Base-by-base conservation (phyloP, 2,329 filamentous ascomycete genomes). In the Paraphaeosphaeria sporulosa region DNA sequence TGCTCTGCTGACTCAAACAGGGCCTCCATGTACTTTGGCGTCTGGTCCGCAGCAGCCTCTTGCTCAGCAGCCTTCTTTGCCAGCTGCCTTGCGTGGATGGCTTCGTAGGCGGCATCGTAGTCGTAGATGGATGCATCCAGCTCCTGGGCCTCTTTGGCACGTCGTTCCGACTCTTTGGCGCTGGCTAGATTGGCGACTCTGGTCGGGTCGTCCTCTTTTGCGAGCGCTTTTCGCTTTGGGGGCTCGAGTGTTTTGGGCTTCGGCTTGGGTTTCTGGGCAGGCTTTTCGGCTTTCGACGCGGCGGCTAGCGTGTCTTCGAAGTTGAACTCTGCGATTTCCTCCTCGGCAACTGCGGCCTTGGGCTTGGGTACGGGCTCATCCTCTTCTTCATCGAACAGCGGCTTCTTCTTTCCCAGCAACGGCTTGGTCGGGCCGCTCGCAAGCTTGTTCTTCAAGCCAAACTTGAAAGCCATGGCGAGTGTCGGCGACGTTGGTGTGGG, bases 81-180 rank as follows among this genome's bases (percentile, higher is more conserved):
- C 17, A 87, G 86, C 3, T 74, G 71, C 15, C 78, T 73, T 1
- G 81, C 80, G 65, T 92, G 90, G 43, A 94, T 82, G 0, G 89
- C 90, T 68, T 94, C 91, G 79, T 93, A 94, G 23, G 92, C 90
- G 1, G 85, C 86, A 75, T 96, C 92, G 80, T 95, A 96, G 79
- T 95, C 92, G 81, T 94, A 95, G 67, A 95, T 89, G 51, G 87
- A 89, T 1, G 90, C 82, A 70, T 95, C 92, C 9, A 90, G 73
- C 60, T 87, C 84, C 62, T 88, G 83, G 2, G 90, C 91, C 17
- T 87, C 86, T 64, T 88, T 83, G 40, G 87, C 85, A 67, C 90
- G 84, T 67, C 86, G 87, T 55, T 86, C 85, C 27, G 90, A 87
- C 32, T 87, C 82, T 34, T 89, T 81, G 1, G 86, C 80, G 68